phyloP scores from a whole-genome alignment of 208 protist genomes.

The Tetramitus jugosus region DNA sequence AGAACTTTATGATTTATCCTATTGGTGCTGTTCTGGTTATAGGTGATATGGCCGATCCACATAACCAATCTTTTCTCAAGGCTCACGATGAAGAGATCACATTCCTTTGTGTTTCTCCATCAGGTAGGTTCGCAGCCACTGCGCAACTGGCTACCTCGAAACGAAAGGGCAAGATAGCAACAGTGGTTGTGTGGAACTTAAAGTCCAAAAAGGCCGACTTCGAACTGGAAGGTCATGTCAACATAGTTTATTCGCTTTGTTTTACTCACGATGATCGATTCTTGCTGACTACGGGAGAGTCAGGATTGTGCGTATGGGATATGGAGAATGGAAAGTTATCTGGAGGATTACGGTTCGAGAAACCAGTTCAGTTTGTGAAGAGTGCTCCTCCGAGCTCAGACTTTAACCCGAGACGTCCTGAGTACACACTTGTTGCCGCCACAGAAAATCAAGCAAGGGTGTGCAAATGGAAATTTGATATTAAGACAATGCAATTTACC shows the following conservation, averaged over 20 bases:
- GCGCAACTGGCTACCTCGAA: conserved; percentile 28
- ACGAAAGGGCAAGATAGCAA: conserved; percentile 27
- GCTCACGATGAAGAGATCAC: conserved; percentile 36
- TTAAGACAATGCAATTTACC: conserved; percentile 31
- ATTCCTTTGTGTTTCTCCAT: conserved; percentile 17
- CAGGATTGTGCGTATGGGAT: conserved; percentile 32
- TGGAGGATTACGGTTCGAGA: conserved; percentile 9
- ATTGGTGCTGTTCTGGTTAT: conserved; percentile 29
- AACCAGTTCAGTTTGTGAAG: background rate
- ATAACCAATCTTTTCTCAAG: conserved; percentile 31
- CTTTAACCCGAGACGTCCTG: conserved; percentile 24
- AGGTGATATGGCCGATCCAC: conserved; percentile 18
- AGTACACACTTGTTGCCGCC: conserved; percentile 24
- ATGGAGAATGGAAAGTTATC: conserved; percentile 19
- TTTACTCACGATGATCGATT: conserved; percentile 35
- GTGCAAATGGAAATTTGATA: conserved; percentile 22
- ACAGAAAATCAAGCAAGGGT: conserved; percentile 25
- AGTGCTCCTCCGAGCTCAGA: conserved; percentile 20
- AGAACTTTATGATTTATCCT: conserved; percentile 19
- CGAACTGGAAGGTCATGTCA: conserved; percentile 14
- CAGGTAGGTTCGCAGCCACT: conserved; percentile 26
- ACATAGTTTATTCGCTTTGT: conserved; percentile 23
- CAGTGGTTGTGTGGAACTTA: conserved; percentile 35
- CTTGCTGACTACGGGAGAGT: conserved; percentile 19
- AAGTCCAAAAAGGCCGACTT: background rate